These are phyloP conservation scores for Kurtzmaniella quercitrusa DNA, from an alignment of 1,139 yeast species.

Conservation along the genomic window DNA sequence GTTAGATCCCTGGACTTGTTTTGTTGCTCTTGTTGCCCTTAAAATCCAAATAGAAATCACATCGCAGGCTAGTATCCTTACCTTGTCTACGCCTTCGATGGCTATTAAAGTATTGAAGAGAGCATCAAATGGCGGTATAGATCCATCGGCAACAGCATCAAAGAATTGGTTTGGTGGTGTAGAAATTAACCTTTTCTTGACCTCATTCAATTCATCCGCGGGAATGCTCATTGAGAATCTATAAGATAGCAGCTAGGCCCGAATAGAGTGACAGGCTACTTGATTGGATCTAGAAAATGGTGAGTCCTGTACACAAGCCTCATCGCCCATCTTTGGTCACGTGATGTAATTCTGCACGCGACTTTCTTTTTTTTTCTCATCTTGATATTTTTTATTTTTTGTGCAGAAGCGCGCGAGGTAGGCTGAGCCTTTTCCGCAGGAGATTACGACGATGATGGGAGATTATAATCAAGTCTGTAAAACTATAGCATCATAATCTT, in stretches of 20 bases:
- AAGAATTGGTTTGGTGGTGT: not conserved
- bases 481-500: too few species aligned
- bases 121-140: not conserved
- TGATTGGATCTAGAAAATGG: not conserved
- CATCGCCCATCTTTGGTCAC: not conserved
- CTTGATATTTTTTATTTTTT: too few species aligned
- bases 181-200: slow-evolving; percentile 4
- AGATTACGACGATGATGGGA: too few species aligned
- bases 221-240: not conserved
- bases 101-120: slow-evolving; percentile 3
- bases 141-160: not conserved
- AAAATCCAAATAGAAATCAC: slow-evolving; percentile 8
- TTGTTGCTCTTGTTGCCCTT: slow-evolving; percentile 3
- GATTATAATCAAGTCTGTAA: too few species aligned
- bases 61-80: slow-evolving; percentile 6
- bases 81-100: not conserved
- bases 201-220: slow-evolving; percentile 1
- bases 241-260: not conserved
- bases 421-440: too few species aligned
- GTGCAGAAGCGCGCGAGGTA: too few species aligned
- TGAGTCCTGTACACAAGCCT: not conserved
- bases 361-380: not conserved
- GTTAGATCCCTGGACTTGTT: not conserved
- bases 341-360: not conserved
- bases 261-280: not conserved